Base-by-base conservation (phyloP, 345 rosid species). In the Raphanus sativus region DNA sequence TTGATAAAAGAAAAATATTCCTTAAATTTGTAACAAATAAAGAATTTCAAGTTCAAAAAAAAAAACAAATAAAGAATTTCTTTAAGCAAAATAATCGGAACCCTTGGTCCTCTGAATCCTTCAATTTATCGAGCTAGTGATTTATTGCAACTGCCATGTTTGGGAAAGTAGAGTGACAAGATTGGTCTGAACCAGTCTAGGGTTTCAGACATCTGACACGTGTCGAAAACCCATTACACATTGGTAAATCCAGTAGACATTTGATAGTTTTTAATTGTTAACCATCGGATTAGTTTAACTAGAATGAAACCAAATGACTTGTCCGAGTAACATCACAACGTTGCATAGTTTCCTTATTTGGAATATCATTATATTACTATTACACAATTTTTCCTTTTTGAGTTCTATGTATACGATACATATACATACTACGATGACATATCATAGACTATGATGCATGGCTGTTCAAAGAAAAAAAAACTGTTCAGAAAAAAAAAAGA, bases 61-160 rank as follows among this genome's bases (percentile, higher is more conserved):
- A 21, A 21, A 21, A 21, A 21, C 21, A 21, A 21, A 21, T 21
- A 21, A 21, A 21, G 21, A 66, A 38, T 24, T 17, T 70, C 65
- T 42, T 28, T 66, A 32, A 56, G 3, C 32, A 55, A 50, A 56
- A 56, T 16, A 76, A 56, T 4, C 10, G 5, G 60, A 64, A 60
- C 65, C 67, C 69, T 33, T 61, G 6, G 40, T 58, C 26, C 7
- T 58, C 81, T 71, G 87, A 86, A 85, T 85, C 98, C 98, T 94
- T 94, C 88, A 91, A 80, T 76, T 83, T 86, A 75, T 90, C 97
- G 97, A 93, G 87, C 82, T 62, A 83, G 82, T 86, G 93, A 88
- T 85, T 87, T 90, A 96, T 81, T 86, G 82, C 59, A 82, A 69
- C 77, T 70, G 85, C 91, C 94, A 86, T 7, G 86, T 66, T 87